phyloP scores from a whole-genome alignment of 2,329 filamentous ascomycete genomes.

The Colletotrichum coccodes region DNA sequence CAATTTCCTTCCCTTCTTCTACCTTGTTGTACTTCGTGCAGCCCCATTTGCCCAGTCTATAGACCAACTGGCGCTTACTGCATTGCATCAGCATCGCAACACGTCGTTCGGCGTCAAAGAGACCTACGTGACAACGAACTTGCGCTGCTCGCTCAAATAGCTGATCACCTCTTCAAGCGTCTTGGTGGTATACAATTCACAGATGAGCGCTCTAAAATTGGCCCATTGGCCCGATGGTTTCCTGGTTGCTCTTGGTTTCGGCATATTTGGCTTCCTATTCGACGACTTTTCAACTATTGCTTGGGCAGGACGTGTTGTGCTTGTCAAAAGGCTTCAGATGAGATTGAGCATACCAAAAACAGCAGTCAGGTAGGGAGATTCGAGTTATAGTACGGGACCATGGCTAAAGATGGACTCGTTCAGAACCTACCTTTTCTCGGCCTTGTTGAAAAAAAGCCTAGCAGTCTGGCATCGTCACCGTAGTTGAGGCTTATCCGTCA shows the following conservation, averaged over 20 bases:
- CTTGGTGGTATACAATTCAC: background rate
- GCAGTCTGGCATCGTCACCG: background rate
- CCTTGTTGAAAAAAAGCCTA: background rate
- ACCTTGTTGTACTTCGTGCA: conserved; percentile 40
- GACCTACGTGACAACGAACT: background rate
- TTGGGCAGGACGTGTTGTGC: background rate
- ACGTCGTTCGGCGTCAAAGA: background rate
- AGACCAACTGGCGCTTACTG: conserved; percentile 44
- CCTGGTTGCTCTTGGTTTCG: background rate
- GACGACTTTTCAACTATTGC: background rate
- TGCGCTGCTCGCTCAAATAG: background rate
- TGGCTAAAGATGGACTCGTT: background rate
- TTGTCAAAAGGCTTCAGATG: background rate
- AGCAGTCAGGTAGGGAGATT: too few relatives aligned
- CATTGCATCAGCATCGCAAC: background rate
- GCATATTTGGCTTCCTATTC: background rate
- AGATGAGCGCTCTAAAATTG: background rate
- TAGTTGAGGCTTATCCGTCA: conserved; percentile 3
- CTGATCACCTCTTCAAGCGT: background rate
- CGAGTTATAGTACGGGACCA: background rate
- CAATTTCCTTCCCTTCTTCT: background rate
- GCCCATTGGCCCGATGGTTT: background rate
- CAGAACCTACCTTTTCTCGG: background rate
- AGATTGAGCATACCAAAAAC: background rate
- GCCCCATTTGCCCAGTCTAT: conserved; percentile 41